Conservation (phyloP, 495 filamentous ascomycete species). For the Staphylotrichum longicolle region DNA sequence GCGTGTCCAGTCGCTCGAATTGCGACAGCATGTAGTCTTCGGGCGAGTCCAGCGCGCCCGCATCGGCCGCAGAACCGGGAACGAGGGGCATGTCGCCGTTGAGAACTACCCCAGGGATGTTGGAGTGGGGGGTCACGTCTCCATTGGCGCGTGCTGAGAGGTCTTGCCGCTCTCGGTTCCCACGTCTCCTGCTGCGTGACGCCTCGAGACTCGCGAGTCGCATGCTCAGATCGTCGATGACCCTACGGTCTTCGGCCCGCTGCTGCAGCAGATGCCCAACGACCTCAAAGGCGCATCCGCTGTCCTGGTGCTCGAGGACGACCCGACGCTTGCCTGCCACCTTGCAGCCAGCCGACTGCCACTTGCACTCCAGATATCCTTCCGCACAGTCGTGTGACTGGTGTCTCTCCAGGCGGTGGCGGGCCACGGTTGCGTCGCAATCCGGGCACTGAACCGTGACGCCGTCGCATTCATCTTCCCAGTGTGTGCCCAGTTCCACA, state of each 20-base stretch:
- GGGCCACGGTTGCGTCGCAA: constrained; percentile 40
- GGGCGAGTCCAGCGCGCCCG: constrained; percentile 17
- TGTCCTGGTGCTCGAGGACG: constrained; percentile 33
- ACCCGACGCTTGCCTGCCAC: constrained; percentile 32
- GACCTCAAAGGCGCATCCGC: constrained; percentile 31
- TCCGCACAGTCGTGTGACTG: constrained; percentile 41
- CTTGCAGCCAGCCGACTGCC: constrained; percentile 42
- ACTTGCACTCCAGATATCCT: constrained; percentile 42
- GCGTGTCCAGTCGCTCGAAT: constrained; percentile 48
- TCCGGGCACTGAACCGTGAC: constrained; percentile 35
- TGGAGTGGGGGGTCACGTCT: neutral
- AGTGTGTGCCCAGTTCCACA: constrained; percentile 45
- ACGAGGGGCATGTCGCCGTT: constrained; percentile 10
- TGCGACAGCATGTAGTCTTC: constrained; percentile 45
- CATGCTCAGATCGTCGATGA: constrained; percentile 30
- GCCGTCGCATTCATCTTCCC: constrained; percentile 36
- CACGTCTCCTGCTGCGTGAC: constrained; percentile 3
- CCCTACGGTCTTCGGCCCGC: constrained; percentile 29
- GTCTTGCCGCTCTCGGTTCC: constrained; percentile 1
- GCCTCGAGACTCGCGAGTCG: constrained; percentile 23
- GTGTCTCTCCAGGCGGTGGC: constrained; percentile 44
- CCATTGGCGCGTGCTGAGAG: neutral
- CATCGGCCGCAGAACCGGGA: constrained; percentile 14
- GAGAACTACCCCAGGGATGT: constrained; percentile 9
- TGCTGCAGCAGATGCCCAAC: constrained; percentile 26